phyloP scores from a whole-genome alignment of 768 basidiomycete species.

The Rhizopogon vesiculosus region DNA sequence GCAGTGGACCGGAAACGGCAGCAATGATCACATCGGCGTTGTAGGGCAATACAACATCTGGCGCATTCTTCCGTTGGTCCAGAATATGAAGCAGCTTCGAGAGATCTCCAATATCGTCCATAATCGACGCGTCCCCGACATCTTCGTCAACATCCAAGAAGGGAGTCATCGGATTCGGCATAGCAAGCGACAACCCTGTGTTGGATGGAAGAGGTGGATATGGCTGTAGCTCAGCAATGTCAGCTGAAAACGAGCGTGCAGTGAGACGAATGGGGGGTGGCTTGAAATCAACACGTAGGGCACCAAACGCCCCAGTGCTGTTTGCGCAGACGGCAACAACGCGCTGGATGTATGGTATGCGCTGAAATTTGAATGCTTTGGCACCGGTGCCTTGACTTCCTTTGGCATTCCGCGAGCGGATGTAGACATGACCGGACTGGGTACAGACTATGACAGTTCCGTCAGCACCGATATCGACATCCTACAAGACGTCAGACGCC shows the following conservation, averaged over 20 bases:
- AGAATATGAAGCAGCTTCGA: constrained; percentile 15
- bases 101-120: constrained; percentile 31
- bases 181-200: neutral
- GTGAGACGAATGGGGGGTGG: constrained; percentile 49
- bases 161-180: neutral
- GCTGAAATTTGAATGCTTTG: constrained; percentile 73
- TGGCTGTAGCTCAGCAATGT: constrained; percentile 64
- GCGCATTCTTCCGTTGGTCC: constrained; percentile 3
- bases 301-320: constrained; percentile 84
- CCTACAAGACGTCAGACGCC: constrained; percentile 38
- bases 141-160: constrained; percentile 28
- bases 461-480: constrained; percentile 85
- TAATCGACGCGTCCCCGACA: constrained; percentile 31
- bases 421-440: constrained; percentile 89
- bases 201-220: constrained; percentile 31
- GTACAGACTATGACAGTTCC: constrained; percentile 91
- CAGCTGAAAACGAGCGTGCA: constrained; percentile 57
- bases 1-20: constrained; percentile 31
- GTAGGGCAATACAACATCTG: constrained; percentile 23
- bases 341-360: constrained; percentile 81
- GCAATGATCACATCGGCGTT: constrained; percentile 65
- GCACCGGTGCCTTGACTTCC: constrained; percentile 14
- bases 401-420: constrained; percentile 57
- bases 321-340: constrained; percentile 80
- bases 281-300: constrained; percentile 68